These are phyloP conservation scores for Aphanomyces stellatus DNA, from an alignment of 352 stramenopile species.

Conservation along the genomic window DNA sequence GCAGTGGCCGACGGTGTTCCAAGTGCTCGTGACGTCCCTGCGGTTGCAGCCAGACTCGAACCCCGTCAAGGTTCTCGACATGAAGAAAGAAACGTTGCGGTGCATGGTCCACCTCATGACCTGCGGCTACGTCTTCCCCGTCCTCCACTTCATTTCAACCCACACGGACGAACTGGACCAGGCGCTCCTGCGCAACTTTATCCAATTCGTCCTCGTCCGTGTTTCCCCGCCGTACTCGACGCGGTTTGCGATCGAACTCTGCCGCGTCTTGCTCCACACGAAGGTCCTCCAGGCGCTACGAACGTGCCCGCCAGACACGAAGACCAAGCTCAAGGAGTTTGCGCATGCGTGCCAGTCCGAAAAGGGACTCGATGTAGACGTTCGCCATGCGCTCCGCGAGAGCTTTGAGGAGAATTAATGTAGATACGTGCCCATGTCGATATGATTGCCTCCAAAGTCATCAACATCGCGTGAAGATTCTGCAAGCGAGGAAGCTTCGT, in stretches of 20 bases:
- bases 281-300: constrained; percentile 81
- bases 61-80: constrained; percentile 74
- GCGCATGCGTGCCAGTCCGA: constrained; percentile 43
- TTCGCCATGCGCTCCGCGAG: neutral
- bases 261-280: constrained; percentile 69
- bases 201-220: constrained; percentile 65
- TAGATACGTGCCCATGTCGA: no score
- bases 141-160: constrained; percentile 73
- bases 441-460: no score
- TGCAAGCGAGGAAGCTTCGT: no score
- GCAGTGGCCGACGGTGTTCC: constrained; percentile 79
- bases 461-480: no score
- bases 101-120: constrained; percentile 86
- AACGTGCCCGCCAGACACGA: constrained; percentile 65
- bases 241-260: constrained; percentile 60
- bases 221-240: constrained; percentile 68
- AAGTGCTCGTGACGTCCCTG: constrained; percentile 65
- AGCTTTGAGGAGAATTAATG: constrained; percentile 10
- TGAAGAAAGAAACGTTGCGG: constrained; percentile 74
- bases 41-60: constrained; percentile 70
- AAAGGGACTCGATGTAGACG: neutral
- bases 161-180: constrained; percentile 79
- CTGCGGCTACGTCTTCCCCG: constrained; percentile 72
- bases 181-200: constrained; percentile 75
- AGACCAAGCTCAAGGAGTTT: constrained; percentile 61